Conservation (phyloP, 2,329 filamentous ascomycete genomes). For the Diaporthe humulicola region DNA sequence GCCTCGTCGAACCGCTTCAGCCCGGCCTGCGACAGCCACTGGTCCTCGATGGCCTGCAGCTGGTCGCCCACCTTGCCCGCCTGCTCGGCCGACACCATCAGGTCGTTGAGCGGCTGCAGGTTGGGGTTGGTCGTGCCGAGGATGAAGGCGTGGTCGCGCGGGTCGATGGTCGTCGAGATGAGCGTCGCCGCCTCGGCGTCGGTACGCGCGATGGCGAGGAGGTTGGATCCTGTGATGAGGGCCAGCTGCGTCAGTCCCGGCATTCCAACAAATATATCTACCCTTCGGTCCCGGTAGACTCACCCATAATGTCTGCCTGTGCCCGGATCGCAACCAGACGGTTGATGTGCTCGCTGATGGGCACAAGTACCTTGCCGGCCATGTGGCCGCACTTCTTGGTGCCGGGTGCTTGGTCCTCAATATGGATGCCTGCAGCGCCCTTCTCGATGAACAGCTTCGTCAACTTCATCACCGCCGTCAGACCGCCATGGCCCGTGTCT, state of each 20-base stretch:
- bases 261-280: not conserved
- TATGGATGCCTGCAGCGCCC: conserved; percentile 97
- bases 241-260: conserved; percentile 33
- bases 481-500: conserved; percentile 95
- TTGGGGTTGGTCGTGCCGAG: conserved; percentile 88
- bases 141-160: conserved; percentile 95
- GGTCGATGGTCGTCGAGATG: conserved; percentile 96
- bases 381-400: conserved; percentile 99
- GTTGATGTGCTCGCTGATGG: conserved; percentile 98
- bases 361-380: conserved; percentile 98
- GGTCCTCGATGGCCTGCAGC: conserved; percentile 92
- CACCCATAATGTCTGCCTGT: conserved; percentile 98
- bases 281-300: conserved; percentile 35
- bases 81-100: conserved; percentile 89
- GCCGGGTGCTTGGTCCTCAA: conserved; percentile 97
- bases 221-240: conserved; percentile 73
- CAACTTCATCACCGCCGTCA: conserved; percentile 99
- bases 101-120: conserved; percentile 86
- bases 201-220: conserved; percentile 92
- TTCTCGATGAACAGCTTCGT: conserved; percentile 98
- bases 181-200: conserved; percentile 98
- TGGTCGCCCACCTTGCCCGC: conserved; percentile 83
- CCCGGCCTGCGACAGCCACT: conserved; percentile 83
- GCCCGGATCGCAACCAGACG: conserved; percentile 95
- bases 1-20: conserved; percentile 93